Conservation (phyloP, 225 moss, liverwort and hornwort genomes). For the Asterella californica region DNA sequence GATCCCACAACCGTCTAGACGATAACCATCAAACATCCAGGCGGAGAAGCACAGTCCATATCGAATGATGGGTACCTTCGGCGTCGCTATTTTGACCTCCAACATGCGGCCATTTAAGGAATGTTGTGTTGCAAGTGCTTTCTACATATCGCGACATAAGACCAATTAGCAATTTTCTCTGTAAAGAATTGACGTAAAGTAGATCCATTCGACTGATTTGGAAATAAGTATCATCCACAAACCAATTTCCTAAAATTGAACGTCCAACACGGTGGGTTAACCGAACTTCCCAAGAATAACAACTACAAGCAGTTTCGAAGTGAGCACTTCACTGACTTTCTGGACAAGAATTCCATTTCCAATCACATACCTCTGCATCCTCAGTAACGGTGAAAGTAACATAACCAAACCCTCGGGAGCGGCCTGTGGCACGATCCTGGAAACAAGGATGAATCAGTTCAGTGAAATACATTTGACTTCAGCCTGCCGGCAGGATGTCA, state of each 20-base stretch:
- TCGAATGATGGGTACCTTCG: slow-evolving; percentile 49
- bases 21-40: not conserved
- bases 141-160: slow-evolving; percentile 43
- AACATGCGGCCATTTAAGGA: slow-evolving; percentile 87
- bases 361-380: slow-evolving; percentile 67
- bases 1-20: not conserved
- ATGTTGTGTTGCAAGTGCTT: slow-evolving; percentile 86
- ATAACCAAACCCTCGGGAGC: slow-evolving; percentile 92
- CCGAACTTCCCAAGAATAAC: not conserved
- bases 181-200: not conserved
- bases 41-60: not conserved
- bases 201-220: not conserved
- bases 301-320: not conserved
- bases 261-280: not conserved
- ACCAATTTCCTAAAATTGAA: not conserved
- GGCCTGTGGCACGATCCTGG: slow-evolving; percentile 89
- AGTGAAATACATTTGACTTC: not conserved
- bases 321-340: not conserved
- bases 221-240: not conserved
- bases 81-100: slow-evolving; percentile 93
- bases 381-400: slow-evolving; percentile 77
- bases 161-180: not conserved
- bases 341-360: not conserved
- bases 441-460: not conserved
- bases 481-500: not conserved